These are phyloP conservation scores for Chlamydomonas sp. DNA, from an alignment of 139 green algal species.

Conservation along the genomic window DNA sequence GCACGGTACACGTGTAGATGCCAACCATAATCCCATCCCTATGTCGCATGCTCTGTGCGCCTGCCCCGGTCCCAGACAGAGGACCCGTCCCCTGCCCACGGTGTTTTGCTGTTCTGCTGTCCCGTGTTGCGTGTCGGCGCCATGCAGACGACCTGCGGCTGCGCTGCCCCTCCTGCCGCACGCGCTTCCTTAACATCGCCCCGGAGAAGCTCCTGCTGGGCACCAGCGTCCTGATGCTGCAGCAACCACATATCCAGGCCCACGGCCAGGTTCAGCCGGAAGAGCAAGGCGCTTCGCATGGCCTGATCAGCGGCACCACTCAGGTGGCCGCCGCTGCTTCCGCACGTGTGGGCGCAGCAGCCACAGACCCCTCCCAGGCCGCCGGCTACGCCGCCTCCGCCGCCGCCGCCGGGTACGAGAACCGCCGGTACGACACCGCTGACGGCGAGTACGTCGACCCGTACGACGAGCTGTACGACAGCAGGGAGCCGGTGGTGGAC, in stretches of 20 bases:
- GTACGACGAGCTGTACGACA: not conserved
- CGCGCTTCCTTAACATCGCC: slow-evolving; percentile 62
- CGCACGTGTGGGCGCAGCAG: too few relatives aligned
- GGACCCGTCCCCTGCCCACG: not conserved
- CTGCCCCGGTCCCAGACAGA: not conserved
- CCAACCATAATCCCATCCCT: too few relatives aligned
- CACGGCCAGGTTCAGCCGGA: not conserved
- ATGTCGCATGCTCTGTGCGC: not conserved
- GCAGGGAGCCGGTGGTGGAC: not conserved
- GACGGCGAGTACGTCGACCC: not conserved
- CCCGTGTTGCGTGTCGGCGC: too few relatives aligned
- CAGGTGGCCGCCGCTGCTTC: too few relatives aligned
- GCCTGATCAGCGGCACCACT: too few relatives aligned
- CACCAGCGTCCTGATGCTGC: slow-evolving; percentile 41
- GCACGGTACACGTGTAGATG: too few relatives aligned
- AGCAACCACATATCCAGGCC: not conserved
- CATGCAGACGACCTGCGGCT: slow-evolving; percentile 29
- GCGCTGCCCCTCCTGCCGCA: slow-evolving; percentile 51
- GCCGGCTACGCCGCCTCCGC: not conserved
- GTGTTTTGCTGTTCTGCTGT: not conserved
- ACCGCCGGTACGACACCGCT: not conserved
- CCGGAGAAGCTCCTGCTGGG: slow-evolving; percentile 65
- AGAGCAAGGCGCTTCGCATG: not conserved
- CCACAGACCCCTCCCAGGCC: too few relatives aligned
- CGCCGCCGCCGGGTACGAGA: too few relatives aligned